A percentile compares a stretch with the other conserved stretches of the same genome.
Conservation (phyloP, 2,329 filamentous ascomycete genomes). For the Volutella citrinella region DNA sequence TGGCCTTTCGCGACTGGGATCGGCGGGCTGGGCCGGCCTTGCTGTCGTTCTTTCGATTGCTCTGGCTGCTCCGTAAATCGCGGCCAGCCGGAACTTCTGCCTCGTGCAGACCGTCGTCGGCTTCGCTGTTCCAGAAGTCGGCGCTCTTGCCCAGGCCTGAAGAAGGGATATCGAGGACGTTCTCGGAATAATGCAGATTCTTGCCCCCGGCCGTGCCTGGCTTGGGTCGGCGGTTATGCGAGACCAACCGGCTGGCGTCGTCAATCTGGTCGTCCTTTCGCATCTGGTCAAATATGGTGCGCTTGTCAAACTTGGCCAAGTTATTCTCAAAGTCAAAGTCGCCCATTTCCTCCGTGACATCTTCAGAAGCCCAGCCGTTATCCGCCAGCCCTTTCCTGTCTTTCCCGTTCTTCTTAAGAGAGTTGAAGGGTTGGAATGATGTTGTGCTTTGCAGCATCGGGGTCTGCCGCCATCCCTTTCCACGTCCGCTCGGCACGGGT, state of each 20-base stretch:
- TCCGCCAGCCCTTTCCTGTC: constrained; percentile 47
- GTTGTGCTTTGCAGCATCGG: constrained; percentile 58
- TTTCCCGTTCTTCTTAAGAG: constrained; percentile 55
- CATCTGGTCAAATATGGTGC: constrained; percentile 87
- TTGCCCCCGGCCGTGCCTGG: constrained; percentile 77
- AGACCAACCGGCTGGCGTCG: constrained; percentile 87
- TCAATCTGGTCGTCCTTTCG: constrained; percentile 82
- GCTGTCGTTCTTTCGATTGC: constrained; percentile 49
- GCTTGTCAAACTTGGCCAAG: constrained; percentile 92
- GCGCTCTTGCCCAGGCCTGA: constrained; percentile 38
- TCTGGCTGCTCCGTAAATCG: constrained; percentile 49
- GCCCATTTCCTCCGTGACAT: constrained; percentile 89
- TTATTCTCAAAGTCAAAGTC: constrained; percentile 93
- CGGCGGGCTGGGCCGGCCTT: constrained; percentile 47
- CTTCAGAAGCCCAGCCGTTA: constrained; percentile 93
- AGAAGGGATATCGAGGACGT: constrained; percentile 69
- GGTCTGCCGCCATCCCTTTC: constrained; percentile 58
- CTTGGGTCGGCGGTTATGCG: constrained; percentile 72
- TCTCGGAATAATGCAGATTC: constrained; percentile 89
- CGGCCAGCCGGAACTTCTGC: constrained; percentile 47
- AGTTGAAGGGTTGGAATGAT: constrained; percentile 61
- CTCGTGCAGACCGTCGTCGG: constrained; percentile 55
- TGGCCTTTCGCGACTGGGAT: constrained; percentile 58
- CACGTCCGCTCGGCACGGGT: constrained; percentile 32
- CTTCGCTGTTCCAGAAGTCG: constrained; percentile 73